Conservation (phyloP, 169 alveolate species). For the Cryptosporidium ryanae region DNA sequence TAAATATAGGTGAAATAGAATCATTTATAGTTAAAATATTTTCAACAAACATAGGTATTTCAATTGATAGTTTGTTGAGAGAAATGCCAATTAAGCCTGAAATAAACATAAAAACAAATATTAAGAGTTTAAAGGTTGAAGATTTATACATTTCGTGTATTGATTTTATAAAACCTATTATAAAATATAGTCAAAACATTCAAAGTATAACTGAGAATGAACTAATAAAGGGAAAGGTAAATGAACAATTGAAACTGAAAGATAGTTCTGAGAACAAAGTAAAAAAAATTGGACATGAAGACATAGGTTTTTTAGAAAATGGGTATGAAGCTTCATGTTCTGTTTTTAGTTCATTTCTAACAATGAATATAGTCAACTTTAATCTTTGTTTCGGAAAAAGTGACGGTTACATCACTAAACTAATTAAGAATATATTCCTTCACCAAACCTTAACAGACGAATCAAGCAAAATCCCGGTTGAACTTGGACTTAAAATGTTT, state of each 20-base stretch:
- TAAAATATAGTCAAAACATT: constrained; percentile 27
- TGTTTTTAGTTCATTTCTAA: constrained; percentile 3
- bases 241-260: neutral
- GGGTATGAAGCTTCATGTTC: constrained; percentile 33
- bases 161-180: constrained; percentile 27
- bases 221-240: neutral
- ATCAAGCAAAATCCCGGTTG: constrained; percentile 29
- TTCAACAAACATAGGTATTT: constrained; percentile 39
- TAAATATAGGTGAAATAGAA: constrained; percentile 75
- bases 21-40: constrained; percentile 49
- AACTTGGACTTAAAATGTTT: constrained; percentile 51
- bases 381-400: neutral
- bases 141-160: constrained; percentile 13
- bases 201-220: constrained; percentile 10
- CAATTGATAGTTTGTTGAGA: constrained; percentile 13
- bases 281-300: neutral
- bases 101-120: constrained; percentile 17
- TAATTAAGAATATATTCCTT: constrained; percentile 26
- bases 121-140: neutral
- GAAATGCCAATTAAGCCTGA: constrained; percentile 58
- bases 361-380: constrained; percentile 19
- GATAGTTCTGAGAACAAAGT: neutral
- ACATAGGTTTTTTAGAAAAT: constrained; percentile 2
- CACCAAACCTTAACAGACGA: constrained; percentile 69
- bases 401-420: neutral